Base-by-base conservation (phyloP, 2,329 filamentous ascomycete genomes). In the Aspergillus tanneri region DNA sequence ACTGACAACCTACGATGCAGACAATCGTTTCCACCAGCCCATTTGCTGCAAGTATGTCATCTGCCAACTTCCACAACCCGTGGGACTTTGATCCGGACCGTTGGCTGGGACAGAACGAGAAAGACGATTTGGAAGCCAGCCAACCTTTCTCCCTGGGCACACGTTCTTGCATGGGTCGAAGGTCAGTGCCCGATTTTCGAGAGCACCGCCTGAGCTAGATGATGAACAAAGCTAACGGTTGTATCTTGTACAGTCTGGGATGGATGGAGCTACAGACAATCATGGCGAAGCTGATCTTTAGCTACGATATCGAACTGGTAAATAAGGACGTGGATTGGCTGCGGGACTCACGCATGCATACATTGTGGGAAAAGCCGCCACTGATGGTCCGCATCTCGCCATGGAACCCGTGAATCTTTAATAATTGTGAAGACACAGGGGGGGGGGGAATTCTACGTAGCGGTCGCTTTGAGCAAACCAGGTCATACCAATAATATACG, bases 241-340 rank as follows among this genome's bases (percentile, higher is more conserved):
- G n/a, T n/a, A 35, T 35, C 8, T 6, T 16, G n/a, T n/a, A n/a
- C 14, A 39, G 49, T 22, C 24, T 55, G 23, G 59, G 56, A 4
- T 57, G 52, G 43, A 43, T 46, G n/a, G 60, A 62, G 43, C 53
- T 63, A 42, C 46, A 55, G 9, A 28, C 56, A 21, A 56, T 58
- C 18, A 11, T 61, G 16, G 36, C 46, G 3, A 57, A 53, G 38
- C 14, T 62, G 27, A 32, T 61, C 2, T 61, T 53, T 48, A 49
- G 52, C 18, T 63, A 60, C 46, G 61, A 63, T 43, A 14, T 59
- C n/a, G 53, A 59, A 27, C 36, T 59, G 14, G 28, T 43, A n/a
- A 42, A 52, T 7, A 48, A 54, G 23, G 39, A 32, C 18, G 22
- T 46, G 8, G 49, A 57, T 19, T 60, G 53, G 57, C 44, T 40